These are phyloP conservation scores for Setaria italica DNA, from an alignment of 202 grass and related monocot species.

Conservation along the genomic window DNA sequence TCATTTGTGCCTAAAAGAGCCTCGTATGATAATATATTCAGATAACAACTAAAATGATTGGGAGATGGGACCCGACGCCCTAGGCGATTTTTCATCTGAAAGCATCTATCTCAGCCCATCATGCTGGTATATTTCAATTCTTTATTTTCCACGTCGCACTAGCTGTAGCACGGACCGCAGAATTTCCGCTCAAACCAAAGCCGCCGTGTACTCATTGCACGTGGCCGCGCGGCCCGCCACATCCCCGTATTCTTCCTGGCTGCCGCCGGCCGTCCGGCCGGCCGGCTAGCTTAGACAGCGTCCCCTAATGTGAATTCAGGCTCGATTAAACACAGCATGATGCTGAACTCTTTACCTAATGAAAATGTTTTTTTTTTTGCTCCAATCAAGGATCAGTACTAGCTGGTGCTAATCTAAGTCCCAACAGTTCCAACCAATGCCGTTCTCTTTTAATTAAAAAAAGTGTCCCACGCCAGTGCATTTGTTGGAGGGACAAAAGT, in stretches of 20 bases:
- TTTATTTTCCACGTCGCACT: background rate
- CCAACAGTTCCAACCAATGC: background rate
- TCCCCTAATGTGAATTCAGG: background rate
- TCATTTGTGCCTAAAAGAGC: slow-evolving; percentile 9
- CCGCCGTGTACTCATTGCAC: slow-evolving; percentile 8
- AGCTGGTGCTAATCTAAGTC: slow-evolving; percentile 9
- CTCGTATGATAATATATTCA: slow-evolving; percentile 27
- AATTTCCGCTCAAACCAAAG: background rate
- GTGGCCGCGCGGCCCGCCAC: slow-evolving; percentile 3
- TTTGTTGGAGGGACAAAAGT: background rate
- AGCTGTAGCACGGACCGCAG: background rate
- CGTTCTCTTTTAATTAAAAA: background rate
- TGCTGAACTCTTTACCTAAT: background rate
- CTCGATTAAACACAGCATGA: background rate
- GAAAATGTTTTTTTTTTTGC: background rate
- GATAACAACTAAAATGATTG: slow-evolving; percentile 2
- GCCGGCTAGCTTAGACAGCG: background rate
- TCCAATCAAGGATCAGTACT: slow-evolving; percentile 16
- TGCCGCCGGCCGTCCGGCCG: slow-evolving; percentile 1
- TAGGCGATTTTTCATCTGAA: slow-evolving; percentile 14
- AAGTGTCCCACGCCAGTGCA: background rate
- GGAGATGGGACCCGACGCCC: background rate
- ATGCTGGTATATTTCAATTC: background rate
- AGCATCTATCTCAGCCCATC: slow-evolving; percentile 40
- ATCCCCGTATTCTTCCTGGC: background rate